Percentiles rank a stretch among this genome's conserved stretches.
Conservation (phyloP, 345 rosid genomes). For the Ailanthus altissimus region DNA sequence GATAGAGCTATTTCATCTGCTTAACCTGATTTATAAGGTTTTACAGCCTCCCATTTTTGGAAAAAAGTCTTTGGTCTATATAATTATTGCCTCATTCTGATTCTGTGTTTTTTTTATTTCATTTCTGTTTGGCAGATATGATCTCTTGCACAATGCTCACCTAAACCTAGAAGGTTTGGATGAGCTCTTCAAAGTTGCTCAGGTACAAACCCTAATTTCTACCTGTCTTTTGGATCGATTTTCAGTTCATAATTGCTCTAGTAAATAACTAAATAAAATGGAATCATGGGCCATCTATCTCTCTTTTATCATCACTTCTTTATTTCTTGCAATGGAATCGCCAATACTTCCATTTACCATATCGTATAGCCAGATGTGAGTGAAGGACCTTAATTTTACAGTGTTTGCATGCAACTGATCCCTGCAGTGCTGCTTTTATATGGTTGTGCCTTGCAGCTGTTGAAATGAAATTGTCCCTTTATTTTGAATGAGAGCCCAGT, state of each 20-base stretch:
- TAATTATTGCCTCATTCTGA: neutral
- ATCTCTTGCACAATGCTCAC: constrained; percentile 95
- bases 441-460: neutral
- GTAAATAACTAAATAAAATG: too few relatives aligned
- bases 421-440: neutral
- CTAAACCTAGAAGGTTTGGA: constrained; percentile 83
- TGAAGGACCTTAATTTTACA: neutral
- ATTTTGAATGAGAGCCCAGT: neutral
- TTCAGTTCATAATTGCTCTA: too few relatives aligned
- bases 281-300: too few relatives aligned
- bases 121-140: constrained; percentile 60
- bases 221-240: too few relatives aligned
- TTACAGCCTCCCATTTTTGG: neutral
- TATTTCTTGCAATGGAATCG: neutral
- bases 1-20: neutral
- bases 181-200: constrained; percentile 92
- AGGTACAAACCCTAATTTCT: constrained; percentile 46
- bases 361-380: neutral
- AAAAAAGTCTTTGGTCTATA: neutral
- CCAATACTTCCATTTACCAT: neutral
- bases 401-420: neutral
- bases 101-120: constrained; percentile 5
- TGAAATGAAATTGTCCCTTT: neutral
- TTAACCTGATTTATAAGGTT: neutral
- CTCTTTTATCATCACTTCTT: neutral